These are phyloP conservation scores for Piper longum DNA, from an alignment of 164 flowering plant genomes.

Conservation along the genomic window DNA sequence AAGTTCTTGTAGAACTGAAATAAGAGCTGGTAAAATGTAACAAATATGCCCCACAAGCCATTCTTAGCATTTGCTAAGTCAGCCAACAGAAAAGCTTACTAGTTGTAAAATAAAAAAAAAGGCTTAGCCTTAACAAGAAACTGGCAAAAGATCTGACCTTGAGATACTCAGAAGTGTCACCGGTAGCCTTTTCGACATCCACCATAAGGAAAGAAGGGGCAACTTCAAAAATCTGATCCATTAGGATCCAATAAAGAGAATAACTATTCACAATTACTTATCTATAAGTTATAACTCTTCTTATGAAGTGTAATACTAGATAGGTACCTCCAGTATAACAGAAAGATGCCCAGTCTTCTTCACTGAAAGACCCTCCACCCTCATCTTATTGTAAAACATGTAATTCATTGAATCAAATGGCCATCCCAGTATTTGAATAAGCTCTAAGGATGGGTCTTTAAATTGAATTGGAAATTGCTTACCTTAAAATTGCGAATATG, in stretches of 20 bases:
- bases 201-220: constrained; percentile 86
- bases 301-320: no score
- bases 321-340: constrained; percentile 61
- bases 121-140: neutral
- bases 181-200: constrained; percentile 74
- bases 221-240: constrained; percentile 62
- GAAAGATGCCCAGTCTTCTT: constrained; percentile 55
- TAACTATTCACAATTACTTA: no score
- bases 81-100: neutral
- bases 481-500: constrained; percentile 96
- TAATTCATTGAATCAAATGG: neutral
- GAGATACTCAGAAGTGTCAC: constrained; percentile 64
- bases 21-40: neutral
- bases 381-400: constrained; percentile 42
- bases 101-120: no score
- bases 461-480: neutral
- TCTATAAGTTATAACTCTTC: neutral
- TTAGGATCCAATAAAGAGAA: neutral
- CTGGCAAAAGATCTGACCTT: constrained; percentile 39
- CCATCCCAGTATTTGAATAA: neutral
- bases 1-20: constrained; percentile 83
- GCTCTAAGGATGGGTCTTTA: neutral
- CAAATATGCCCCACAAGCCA: neutral
- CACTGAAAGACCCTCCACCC: constrained; percentile 88
- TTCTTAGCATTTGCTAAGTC: no score